phyloP scores from a whole-genome alignment of 805 yeast genomes.

The Candida vartiovaarae region DNA sequence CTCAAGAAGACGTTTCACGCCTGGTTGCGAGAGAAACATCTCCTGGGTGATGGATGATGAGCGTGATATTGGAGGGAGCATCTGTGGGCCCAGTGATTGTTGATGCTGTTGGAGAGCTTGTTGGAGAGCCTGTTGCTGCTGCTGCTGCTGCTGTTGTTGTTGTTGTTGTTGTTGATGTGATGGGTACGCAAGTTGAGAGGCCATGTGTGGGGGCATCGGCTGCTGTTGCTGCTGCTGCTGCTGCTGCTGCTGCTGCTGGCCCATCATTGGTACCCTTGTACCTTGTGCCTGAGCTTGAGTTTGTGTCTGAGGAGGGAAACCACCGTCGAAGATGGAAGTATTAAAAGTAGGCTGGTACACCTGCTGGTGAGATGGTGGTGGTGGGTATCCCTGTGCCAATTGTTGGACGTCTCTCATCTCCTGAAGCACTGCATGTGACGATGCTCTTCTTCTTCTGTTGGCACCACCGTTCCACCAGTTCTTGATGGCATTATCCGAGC shows the following conservation, averaged over 20 bases:
- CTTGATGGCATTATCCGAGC: slow-evolving; percentile 86
- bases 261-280: not conserved
- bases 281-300: not conserved
- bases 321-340: slow-evolving; percentile 14
- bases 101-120: slow-evolving; percentile 1
- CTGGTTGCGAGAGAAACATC: slow-evolving; percentile 20
- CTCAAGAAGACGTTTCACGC: slow-evolving; percentile 23
- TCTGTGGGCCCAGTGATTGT: slow-evolving; percentile 9
- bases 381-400: not conserved
- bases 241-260: slow-evolving; percentile 9
- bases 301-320: not conserved
- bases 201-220: too few species aligned
- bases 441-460: slow-evolving; percentile 62
- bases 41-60: slow-evolving; percentile 22
- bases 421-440: slow-evolving; percentile 22
- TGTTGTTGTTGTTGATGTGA: too few species aligned
- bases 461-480: slow-evolving; percentile 98
- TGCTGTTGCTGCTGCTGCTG: too few species aligned
- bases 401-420: slow-evolving; percentile 4
- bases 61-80: slow-evolving; percentile 15
- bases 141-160: slow-evolving; percentile 11
- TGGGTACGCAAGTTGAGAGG: too few species aligned
- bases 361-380: slow-evolving; percentile 1
- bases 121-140: slow-evolving; percentile 5
- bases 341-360: slow-evolving; percentile 11